phyloP scores from a whole-genome alignment of 2,329 filamentous ascomycete genomes.

The Calonectria pseudoreteaudii region DNA sequence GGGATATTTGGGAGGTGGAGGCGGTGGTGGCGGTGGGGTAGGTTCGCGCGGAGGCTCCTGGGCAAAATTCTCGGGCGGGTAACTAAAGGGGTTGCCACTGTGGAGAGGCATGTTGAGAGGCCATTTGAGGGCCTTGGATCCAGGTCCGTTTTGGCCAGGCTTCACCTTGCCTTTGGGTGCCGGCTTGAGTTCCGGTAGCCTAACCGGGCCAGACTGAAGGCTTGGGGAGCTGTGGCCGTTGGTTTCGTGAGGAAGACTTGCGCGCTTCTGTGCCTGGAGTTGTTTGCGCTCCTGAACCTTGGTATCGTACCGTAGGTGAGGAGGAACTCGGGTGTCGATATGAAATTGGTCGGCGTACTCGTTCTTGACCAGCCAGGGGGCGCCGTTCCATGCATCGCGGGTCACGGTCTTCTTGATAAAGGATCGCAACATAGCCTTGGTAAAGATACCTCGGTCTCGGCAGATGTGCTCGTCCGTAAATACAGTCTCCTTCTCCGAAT shows the following conservation, averaged over 20 bases:
- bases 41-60: slow-evolving; percentile 47
- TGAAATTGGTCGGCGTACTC: slow-evolving; percentile 86
- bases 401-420: slow-evolving; percentile 97
- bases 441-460: slow-evolving; percentile 91
- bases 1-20: slow-evolving; percentile 89
- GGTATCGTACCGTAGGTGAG: slow-evolving; percentile 83
- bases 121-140: slow-evolving; percentile 59
- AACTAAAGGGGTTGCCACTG: slow-evolving; percentile 61
- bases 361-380: slow-evolving; percentile 93
- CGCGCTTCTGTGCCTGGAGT: slow-evolving; percentile 73
- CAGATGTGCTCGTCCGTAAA: slow-evolving; percentile 85
- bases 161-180: slow-evolving; percentile 77
- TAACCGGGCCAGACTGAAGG: slow-evolving; percentile 59
- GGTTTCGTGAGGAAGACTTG: slow-evolving; percentile 57
- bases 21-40: slow-evolving; percentile 71
- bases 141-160: slow-evolving; percentile 46
- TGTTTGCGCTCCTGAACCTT: slow-evolving; percentile 84
- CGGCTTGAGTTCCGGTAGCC: slow-evolving; percentile 80
- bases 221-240: slow-evolving; percentile 52
- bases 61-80: slow-evolving; percentile 56
- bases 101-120: slow-evolving; percentile 45
- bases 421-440: slow-evolving; percentile 90
- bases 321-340: slow-evolving; percentile 88
- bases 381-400: slow-evolving; percentile 93
- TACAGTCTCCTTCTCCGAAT: slow-evolving; percentile 78